A percentile compares a stretch with the other conserved stretches of the same genome.
Conservation (phyloP, 345 rosid genomes). For the Eucalyptus cloeziana region DNA sequence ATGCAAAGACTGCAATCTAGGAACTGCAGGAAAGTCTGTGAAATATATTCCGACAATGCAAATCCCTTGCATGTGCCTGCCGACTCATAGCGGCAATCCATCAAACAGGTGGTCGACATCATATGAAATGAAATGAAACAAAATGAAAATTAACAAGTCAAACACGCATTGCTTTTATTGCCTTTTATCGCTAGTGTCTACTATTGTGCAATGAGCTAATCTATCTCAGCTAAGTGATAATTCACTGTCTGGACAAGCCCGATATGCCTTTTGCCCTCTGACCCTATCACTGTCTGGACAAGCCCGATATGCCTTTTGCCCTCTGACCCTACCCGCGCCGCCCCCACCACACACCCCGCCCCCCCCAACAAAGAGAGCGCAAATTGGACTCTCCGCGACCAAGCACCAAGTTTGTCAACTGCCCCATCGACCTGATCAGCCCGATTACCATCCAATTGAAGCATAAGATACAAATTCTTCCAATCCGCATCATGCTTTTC, state of each 20-base stretch:
- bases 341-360: too few species aligned
- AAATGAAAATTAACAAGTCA: not conserved
- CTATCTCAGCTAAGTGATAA: not conserved
- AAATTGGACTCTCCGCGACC: not conserved
- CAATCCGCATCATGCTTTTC: not conserved
- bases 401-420: not conserved
- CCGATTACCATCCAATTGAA: not conserved
- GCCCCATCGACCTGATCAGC: not conserved
- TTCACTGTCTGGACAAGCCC: not conserved
- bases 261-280: not conserved
- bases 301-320: not conserved
- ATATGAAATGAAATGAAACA: too few species aligned
- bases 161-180: not conserved
- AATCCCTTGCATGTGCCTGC: too few species aligned
- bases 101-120: too few species aligned
- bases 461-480: not conserved
- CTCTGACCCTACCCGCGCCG: too few species aligned
- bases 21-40: constrained; percentile 23
- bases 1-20: constrained; percentile 23
- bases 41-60: constrained; percentile 42
- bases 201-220: not conserved
- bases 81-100: too few species aligned
- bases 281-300: not conserved
- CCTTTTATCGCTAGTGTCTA: not conserved
- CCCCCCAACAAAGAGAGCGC: not conserved